Base-by-base conservation (phyloP, 2,329 filamentous ascomycete species). In the Aureobasidium sp. region DNA sequence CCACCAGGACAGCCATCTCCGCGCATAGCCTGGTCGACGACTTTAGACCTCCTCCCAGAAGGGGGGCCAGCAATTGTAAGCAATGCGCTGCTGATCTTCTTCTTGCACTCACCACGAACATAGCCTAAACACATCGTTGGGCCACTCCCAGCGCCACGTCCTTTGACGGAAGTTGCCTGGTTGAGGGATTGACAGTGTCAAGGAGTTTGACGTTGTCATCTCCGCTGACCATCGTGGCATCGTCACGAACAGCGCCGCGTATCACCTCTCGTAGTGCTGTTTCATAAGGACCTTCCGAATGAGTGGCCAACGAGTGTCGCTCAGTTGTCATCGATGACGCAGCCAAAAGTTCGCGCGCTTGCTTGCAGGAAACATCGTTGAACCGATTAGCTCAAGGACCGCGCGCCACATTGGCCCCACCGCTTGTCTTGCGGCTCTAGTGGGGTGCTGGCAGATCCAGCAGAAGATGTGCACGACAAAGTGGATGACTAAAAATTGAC, bases 51-150 rank as follows among this genome's bases (percentile, higher is more conserved):
- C 41, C 15, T 58, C 30, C 27, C 16, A 6, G 54, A 37, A 32
- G 39, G 54, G 32, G 30, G 42, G 42, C 13, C 10, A 37, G 5
- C 21, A 39, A 25, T 30, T 45, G 54, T 58, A 47, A 58, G 42
- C 54, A 58, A 42, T 47, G 30, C 30, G 16, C 15, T 57, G 41
- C 41, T 57, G 53, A 57, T 57, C 53, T 45, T 27, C 41, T 15
- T 21, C 41, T 44, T 30, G 27, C 53, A 36, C 29, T 48, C 54
- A 47, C 30, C 30, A 10, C 21, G 30, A 25, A 29, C 42, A 59
- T 42, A 59, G 57, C 57, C 57, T 59, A 59, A 59, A 59, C 57
- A 59, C 25, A 41, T 59, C 34, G 57, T 59, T 59, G 45, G 41
- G 54, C 44, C 57, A 59, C 34, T 47, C 57, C 36, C 29, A 32